These are phyloP conservation scores for Trichaptum fuscoviolaceum DNA, from an alignment of 768 basidiomycete species.

Conservation along the genomic window DNA sequence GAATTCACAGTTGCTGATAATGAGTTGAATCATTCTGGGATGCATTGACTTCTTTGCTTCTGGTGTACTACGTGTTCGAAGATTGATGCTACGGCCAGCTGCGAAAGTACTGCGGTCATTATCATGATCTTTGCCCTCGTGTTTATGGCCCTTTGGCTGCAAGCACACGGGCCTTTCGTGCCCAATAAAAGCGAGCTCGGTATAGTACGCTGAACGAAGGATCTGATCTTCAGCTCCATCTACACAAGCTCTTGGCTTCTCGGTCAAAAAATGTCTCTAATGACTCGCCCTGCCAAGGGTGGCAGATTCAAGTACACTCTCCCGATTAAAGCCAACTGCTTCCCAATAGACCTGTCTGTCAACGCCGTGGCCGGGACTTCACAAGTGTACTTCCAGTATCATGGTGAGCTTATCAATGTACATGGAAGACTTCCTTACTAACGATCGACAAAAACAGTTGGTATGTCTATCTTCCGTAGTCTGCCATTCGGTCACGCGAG, in stretches of 20 bases:
- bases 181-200: neutral
- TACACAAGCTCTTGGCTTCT: neutral
- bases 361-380: neutral
- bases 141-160: neutral
- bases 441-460: neutral
- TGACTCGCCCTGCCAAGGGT: too few relatives aligned
- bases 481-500: too few relatives aligned
- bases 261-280: neutral
- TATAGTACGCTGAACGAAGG: neutral
- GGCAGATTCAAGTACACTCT: neutral
- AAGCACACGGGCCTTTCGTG: neutral
- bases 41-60: neutral
- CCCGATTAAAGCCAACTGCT: neutral
- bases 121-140: neutral
- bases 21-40: too few relatives aligned
- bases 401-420: neutral
- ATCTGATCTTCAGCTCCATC: neutral
- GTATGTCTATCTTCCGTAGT: neutral
- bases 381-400: neutral
- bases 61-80: neutral
- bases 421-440: neutral
- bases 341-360: neutral
- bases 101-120: neutral
- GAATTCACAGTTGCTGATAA: neutral
- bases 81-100: neutral